Percentiles rank a stretch among this genome's conserved stretches.
Evolutionary conservation across 768 basidiomycete species (phyloP).

Genomic region (Tulasnella sp.): DNA sequence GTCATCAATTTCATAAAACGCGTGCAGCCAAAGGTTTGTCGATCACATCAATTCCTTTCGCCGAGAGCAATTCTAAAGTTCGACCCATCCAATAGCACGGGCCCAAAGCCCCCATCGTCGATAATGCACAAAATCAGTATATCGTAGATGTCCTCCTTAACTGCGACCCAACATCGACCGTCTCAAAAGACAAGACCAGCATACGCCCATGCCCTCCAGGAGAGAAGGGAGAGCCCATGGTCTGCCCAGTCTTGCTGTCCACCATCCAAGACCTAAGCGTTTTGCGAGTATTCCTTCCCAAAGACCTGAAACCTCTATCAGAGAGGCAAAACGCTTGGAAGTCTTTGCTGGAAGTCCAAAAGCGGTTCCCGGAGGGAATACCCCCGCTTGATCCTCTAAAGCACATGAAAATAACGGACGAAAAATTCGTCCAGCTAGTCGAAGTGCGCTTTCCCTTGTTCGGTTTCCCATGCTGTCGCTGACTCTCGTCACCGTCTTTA

Average conservation of each 20-base stretch:
- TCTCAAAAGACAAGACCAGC: constrained; percentile 57
- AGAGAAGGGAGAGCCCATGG: constrained; percentile 78
- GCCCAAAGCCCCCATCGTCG: constrained; percentile 54
- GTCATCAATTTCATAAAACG: constrained; percentile 92
- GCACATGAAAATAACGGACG: constrained; percentile 96
- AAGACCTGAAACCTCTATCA: constrained; percentile 77
- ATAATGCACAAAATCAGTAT: constrained; percentile 88
- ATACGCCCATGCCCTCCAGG: constrained; percentile 73
- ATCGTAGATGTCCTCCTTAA: constrained; percentile 90
- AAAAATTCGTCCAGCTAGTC: constrained; percentile 85
- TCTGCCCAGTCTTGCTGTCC: constrained; percentile 85
- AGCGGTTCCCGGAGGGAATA: constrained; percentile 86
- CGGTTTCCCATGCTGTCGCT: not conserved
- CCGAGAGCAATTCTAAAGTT: no score
- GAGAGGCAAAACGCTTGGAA: constrained; percentile 87
- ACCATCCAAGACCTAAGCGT: constrained; percentile 86
- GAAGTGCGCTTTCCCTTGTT: constrained; percentile 55
- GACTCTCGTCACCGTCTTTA: constrained; percentile 42
- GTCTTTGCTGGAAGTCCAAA: constrained; percentile 87
- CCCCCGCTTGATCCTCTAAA: constrained; percentile 86
- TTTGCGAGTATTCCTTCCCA: constrained; percentile 84
- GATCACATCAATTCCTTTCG: not conserved
- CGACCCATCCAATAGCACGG: not conserved
- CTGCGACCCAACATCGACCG: constrained; percentile 63
- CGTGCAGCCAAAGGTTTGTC: constrained; percentile 61